A percentile compares a stretch with the other conserved stretches of the same genome.
Evolutionary conservation across 2,329 filamentous ascomycete genomes (phyloP).

Genomic region (Zarea fungicola): DNA sequence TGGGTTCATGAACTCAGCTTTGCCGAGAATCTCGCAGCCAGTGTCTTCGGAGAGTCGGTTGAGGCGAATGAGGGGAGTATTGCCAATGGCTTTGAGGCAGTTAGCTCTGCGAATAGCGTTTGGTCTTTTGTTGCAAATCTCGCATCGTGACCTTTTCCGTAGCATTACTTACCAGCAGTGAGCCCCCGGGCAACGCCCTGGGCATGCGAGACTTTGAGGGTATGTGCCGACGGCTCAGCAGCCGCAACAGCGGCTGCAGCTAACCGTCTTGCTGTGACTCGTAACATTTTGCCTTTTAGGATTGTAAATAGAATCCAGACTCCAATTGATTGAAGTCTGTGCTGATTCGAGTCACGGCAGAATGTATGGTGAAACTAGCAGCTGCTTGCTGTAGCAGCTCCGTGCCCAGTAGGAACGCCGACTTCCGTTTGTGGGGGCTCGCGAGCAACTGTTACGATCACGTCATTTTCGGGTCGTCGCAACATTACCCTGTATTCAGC

Average conservation of each 20-base stretch:
- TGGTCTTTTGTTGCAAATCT: no score
- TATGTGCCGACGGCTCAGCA: slow-evolving; percentile 48
- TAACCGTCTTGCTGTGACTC: slow-evolving; percentile 62
- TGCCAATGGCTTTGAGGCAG: slow-evolving; percentile 74
- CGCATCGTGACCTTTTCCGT: no score
- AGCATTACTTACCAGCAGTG: slow-evolving; percentile 72
- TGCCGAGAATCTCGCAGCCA: slow-evolving; percentile 89
- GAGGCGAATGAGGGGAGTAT: slow-evolving; percentile 88
- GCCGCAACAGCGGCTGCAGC: slow-evolving; percentile 41
- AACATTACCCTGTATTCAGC: neutral
- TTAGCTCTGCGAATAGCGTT: neutral
- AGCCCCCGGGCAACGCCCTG: slow-evolving; percentile 75
- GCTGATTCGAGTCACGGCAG: neutral
- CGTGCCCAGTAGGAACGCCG: no score
- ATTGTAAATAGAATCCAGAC: neutral
- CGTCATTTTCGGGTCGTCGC: slow-evolving; percentile 14
- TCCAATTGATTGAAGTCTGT: slow-evolving; percentile 1
- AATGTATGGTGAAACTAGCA: neutral
- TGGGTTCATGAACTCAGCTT: slow-evolving; percentile 98
- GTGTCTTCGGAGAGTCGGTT: slow-evolving; percentile 85
- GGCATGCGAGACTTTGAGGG: slow-evolving; percentile 68
- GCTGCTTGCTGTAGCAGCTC: no score
- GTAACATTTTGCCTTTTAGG: slow-evolving; percentile 52
- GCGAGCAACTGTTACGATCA: slow-evolving; percentile 1
- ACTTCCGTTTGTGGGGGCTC: slow-evolving; percentile 3